Base-by-base conservation (phyloP, 1,284 basidiomycete genomes). In the Cutaneotrichosporon sp. region DNA sequence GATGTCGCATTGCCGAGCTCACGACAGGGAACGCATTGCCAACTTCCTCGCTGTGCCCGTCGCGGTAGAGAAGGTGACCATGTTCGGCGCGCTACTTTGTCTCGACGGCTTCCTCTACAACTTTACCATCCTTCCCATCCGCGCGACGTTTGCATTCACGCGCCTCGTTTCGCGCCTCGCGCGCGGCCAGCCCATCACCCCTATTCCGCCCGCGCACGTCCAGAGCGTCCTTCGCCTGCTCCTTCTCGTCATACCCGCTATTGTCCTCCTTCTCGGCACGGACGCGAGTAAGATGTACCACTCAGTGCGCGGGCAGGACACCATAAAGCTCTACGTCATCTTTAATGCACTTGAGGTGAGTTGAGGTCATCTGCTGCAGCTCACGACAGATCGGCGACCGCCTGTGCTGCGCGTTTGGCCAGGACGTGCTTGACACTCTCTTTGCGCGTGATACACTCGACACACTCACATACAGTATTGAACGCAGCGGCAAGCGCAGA, bases 201-300 rank as follows among this genome's bases (percentile, higher is more conserved):
- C 63, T 8, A 60, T 72, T 5, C 69, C 71, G 1, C 63, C 65
- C 7, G 61, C 67, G 23, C 72, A 74, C 49, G 51, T 68, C 7
- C 67, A 73, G 45, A 66, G 67, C 10, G 81, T 98, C 13, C 76
- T 97, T 26, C 84, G 91, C 53, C 81, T 84, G 37, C 73, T 91
- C 3, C 79, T 99, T 2, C 80, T 98, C 34, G 70, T 87, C 4
- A 71, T 86, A 30, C 87, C 90, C 0, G 83, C 94, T 46, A 64
- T 83, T 30, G 81, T 93, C 35, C 79, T 97, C 4, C 80, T 85
- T 26, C 84, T 87, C 3, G 79, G 93, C 30, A 94, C 93, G 4
- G 94, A 98, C 69, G 88, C 92, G 12, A 96, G 91, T 77, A 96
- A 96, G 77, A 96, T 99, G 72, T 99, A 99, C 66, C 96, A 99